A percentile compares a stretch with the other conserved stretches of the same genome.
phyloP scores from a whole-genome alignment of 129 eudicot genomes.

The Saposhnikovia divaricata region DNA sequence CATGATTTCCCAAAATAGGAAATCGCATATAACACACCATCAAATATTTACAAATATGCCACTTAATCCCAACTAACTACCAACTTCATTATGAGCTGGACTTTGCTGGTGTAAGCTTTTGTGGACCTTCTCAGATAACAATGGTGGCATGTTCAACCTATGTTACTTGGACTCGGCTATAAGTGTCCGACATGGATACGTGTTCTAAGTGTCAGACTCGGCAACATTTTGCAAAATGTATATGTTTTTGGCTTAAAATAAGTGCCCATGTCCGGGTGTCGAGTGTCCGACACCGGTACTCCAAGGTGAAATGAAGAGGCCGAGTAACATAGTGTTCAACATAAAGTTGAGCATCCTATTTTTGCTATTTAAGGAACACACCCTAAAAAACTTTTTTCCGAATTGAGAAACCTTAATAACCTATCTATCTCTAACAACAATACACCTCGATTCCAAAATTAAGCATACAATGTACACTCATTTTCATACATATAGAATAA shows the following conservation, averaged over 20 bases:
- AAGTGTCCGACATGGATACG: too few species aligned
- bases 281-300: too few species aligned
- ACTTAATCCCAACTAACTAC: neutral
- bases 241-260: too few species aligned
- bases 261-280: too few species aligned
- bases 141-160: neutral
- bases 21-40: too few species aligned
- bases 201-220: too few species aligned
- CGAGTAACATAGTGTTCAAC: too few species aligned
- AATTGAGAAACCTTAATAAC: neutral
- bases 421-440: neutral
- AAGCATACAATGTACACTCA: neutral
- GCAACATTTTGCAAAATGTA: too few species aligned
- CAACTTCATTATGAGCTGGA: neutral
- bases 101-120: neutral
- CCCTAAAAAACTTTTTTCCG: too few species aligned
- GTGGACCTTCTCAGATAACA: neutral
- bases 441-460: neutral
- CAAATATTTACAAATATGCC: neutral
- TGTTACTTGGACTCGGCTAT: too few species aligned
- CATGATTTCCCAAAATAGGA: too few species aligned
- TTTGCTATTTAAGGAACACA: neutral
- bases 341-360: neutral
- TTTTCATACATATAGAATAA: neutral
- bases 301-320: too few species aligned